Evolutionary conservation across 345 rosid genomes (phyloP).

Genomic region (Arabis alpina): DNA sequence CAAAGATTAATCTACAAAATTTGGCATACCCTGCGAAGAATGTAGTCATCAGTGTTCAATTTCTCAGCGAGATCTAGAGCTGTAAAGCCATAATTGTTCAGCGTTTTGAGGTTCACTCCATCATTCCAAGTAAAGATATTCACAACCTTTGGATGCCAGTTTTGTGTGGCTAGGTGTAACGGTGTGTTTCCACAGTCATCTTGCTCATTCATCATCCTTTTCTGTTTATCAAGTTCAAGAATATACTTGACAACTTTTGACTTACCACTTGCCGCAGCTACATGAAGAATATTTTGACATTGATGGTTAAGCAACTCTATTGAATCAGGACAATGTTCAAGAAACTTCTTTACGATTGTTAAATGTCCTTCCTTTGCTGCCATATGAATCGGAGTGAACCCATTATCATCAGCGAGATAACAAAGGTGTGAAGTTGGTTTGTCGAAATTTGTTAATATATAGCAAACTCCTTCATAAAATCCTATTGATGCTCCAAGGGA

Average conservation of each 20-base stretch:
- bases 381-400: constrained; percentile 25
- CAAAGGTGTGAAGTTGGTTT: constrained; percentile 4
- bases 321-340: constrained; percentile 22
- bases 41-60: background rate
- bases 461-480: constrained; percentile 9
- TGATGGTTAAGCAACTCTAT: constrained; percentile 8
- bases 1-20: too few species aligned
- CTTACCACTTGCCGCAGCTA: constrained; percentile 20
- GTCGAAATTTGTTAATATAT: constrained; percentile 7
- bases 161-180: constrained; percentile 27
- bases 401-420: constrained; percentile 21
- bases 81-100: constrained; percentile 9
- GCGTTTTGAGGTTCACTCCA: background rate
- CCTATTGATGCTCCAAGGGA: constrained; percentile 26
- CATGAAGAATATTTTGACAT: constrained; percentile 21
- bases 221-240: background rate
- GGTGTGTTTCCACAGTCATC: constrained; percentile 22
- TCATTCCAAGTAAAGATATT: constrained; percentile 22
- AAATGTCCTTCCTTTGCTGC: constrained; percentile 28
- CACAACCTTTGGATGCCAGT: constrained; percentile 12
- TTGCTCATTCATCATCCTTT: constrained; percentile 25
- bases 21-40: constrained; percentile 15
- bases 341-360: constrained; percentile 8
- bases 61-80: constrained; percentile 25
- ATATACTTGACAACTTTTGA: constrained; percentile 21